A percentile compares a stretch with the other conserved stretches of the same genome.
Evolutionary conservation across 2,329 filamentous ascomycete genomes (phyloP).

Genomic region (Paraphoma sp.): DNA sequence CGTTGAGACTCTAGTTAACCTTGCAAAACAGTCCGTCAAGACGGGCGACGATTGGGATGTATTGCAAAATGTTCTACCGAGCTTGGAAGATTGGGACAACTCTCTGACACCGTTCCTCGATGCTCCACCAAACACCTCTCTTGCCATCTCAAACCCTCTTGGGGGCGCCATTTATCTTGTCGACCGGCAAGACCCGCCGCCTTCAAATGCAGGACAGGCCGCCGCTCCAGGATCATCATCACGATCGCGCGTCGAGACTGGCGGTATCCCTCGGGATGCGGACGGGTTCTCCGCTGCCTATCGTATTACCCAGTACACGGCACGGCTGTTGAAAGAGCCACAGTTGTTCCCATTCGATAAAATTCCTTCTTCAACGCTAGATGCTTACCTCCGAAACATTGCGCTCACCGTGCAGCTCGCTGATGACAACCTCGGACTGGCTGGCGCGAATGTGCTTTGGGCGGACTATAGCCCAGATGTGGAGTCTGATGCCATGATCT

Average conservation of each 20-base stretch:
- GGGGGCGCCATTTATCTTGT: constrained; percentile 74
- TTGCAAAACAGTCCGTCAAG: constrained; percentile 58
- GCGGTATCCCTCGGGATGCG: constrained; percentile 63
- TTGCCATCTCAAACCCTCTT: constrained; percentile 77
- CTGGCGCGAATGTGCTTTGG: constrained; percentile 62
- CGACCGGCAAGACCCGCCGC: constrained; percentile 20
- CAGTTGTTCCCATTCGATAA: constrained; percentile 45
- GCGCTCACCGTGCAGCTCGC: constrained; percentile 63
- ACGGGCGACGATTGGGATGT: constrained; percentile 33
- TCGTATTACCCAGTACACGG: constrained; percentile 76
- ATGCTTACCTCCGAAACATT: constrained; percentile 56
- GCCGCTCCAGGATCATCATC: background rate
- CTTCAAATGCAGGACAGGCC: background rate
- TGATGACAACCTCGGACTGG: constrained; percentile 66
- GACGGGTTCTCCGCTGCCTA: constrained; percentile 75
- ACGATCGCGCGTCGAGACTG: constrained; percentile 22
- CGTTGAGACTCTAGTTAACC: constrained; percentile 62
- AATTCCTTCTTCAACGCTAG: constrained; percentile 26
- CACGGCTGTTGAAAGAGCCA: constrained; percentile 60
- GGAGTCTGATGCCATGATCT: constrained; percentile 60
- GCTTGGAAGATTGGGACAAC: constrained; percentile 67
- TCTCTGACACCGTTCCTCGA: constrained; percentile 66
- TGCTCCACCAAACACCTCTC: constrained; percentile 62
- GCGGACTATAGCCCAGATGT: constrained; percentile 55
- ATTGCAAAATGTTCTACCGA: constrained; percentile 65